Base-by-base conservation (phyloP, 2,329 filamentous ascomycete genomes). In the Rutstroemia sp. region DNA sequence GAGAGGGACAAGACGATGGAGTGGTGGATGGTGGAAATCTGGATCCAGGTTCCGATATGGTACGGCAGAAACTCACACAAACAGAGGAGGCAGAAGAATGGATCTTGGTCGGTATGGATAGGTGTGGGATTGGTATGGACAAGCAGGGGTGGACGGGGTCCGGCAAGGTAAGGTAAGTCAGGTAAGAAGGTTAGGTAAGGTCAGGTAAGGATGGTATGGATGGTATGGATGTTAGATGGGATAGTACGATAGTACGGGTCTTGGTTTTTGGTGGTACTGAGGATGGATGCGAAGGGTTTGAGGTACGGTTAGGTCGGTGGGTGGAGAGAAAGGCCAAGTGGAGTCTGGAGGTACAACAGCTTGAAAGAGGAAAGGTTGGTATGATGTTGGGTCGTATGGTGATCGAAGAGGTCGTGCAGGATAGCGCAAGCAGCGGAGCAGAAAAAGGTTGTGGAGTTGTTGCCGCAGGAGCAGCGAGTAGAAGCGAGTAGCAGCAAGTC, bases 381-480 rank as follows among this genome's bases (percentile, higher is more conserved):
- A 14, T 34, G 30, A 10, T 34, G 51, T 53, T 34, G 30, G 30
- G 30, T 34, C 30, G 30, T 34, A 34, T 34, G 30, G 51, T 54
- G 51, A 42, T 54, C 23, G 51, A 39, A 54, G 51, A 34, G 50
- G 50, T 48, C 8, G 51, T 54, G 51, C 51, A 54, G 51, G 39
- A 54, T 38, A 38, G 30, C 42, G 30, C 30, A 34, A 34, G 30
- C 30, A 34, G 30, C 30, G 30, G 30, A 30, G 27, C 27, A 30
- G 27, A 12, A 41, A 48, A 23, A 54, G 30, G 41, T 42, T 47
- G 42, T 34, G 38, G 51, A 54, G 51, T 47, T 44, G 42, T 42
- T 47, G 51, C 9, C 23, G 23, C 23, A 23, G 23, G 19, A 45
- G 50, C 50, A 52, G 41, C 41, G 38, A 37, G 23, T 34, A 50